Conservation (phyloP, 2,329 filamentous ascomycete species). For the Epicoccum nigrum region DNA sequence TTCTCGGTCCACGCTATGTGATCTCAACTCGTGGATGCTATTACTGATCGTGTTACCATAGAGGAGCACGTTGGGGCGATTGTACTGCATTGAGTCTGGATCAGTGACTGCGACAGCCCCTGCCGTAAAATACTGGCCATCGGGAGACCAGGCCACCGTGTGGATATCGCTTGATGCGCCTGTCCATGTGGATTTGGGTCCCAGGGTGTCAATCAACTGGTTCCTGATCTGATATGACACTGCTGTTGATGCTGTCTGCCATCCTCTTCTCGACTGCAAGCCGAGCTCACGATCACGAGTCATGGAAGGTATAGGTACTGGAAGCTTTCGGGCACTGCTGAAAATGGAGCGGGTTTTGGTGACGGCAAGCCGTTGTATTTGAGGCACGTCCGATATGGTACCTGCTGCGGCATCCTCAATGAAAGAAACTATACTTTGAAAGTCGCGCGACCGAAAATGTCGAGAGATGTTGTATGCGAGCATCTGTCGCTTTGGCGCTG, state of each 20-base stretch:
- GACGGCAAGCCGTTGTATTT: conserved; percentile 36
- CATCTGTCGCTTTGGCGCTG: conserved; percentile 32
- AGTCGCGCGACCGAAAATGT: conserved; percentile 24
- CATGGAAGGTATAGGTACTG: conserved; percentile 27
- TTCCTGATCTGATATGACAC: conserved; percentile 37
- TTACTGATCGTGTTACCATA: conserved; percentile 55
- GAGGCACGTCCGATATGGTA: conserved; percentile 26
- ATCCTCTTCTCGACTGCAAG: conserved; percentile 33
- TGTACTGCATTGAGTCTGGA: conserved; percentile 64
- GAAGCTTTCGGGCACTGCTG: conserved; percentile 22
- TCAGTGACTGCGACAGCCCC: conserved; percentile 64
- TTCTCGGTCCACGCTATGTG: conserved; percentile 57
- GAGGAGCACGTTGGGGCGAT: conserved; percentile 63
- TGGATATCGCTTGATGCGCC: conserved; percentile 65
- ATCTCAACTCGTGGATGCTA: conserved; percentile 58
- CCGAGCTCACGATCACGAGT: conserved; percentile 45
- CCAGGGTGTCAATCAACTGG: conserved; percentile 49
- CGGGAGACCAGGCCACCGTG: conserved; percentile 61
- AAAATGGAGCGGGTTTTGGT: conserved; percentile 22
- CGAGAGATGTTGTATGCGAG: conserved; percentile 23
- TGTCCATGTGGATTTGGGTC: conserved; percentile 56
- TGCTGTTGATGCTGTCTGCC: conserved; percentile 28
- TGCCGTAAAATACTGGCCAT: conserved; percentile 61
- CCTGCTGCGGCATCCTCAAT: conserved; percentile 37
- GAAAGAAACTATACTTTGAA: conserved; percentile 38